These are phyloP conservation scores for Neonectria magnoliae DNA, from an alignment of 2,329 filamentous ascomycete genomes.

Conservation along the genomic window DNA sequence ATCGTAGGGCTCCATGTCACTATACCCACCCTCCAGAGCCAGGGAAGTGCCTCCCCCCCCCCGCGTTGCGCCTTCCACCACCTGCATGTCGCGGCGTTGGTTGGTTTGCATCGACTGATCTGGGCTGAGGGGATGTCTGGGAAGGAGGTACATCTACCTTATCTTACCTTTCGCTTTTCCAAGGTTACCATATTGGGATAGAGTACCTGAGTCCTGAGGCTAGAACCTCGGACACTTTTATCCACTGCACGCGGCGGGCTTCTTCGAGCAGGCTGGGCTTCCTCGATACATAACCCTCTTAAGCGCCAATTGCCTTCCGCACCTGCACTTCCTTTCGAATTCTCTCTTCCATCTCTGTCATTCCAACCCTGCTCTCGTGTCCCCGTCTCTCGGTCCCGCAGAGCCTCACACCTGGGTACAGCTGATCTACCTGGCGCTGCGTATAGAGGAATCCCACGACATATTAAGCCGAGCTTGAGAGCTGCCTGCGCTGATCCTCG, in stretches of 20 bases:
- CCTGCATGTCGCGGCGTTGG: neutral
- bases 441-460: neutral
- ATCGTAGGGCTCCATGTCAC: neutral
- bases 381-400: neutral
- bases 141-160: neutral
- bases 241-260: neutral
- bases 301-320: constrained; percentile 17
- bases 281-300: constrained; percentile 9
- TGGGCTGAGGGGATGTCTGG: neutral
- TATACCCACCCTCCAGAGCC: neutral
- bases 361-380: neutral
- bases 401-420: neutral
- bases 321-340: neutral
- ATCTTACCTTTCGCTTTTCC: neutral
- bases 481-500: neutral
- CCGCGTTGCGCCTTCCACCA: neutral
- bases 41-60: neutral
- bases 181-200: neutral
- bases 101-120: no score
- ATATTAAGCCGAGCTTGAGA: neutral
- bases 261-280: constrained; percentile 1
- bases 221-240: constrained; percentile 6
- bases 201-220: neutral
- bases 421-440: neutral
- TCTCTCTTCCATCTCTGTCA: neutral